phyloP scores from a whole-genome alignment of 2,329 filamentous ascomycete species.

The Ambrosiella xylebori region DNA sequence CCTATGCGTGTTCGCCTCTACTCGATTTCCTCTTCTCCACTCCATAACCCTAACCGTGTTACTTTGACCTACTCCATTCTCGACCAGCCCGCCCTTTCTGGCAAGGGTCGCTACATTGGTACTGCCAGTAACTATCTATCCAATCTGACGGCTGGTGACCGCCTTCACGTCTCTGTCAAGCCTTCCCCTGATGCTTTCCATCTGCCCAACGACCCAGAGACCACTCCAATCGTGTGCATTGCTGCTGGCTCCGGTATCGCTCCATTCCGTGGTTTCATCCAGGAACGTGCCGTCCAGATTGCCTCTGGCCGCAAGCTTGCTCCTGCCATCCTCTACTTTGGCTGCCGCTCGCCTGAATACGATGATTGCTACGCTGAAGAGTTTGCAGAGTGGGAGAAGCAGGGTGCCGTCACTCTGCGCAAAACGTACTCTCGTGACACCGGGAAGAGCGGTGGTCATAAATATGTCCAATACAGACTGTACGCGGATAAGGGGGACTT shows the following conservation, averaged over 20 bases:
- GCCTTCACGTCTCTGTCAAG: slow-evolving; percentile 32
- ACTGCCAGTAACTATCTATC: slow-evolving; percentile 46
- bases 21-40: slow-evolving; percentile 59
- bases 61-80: slow-evolving; percentile 55
- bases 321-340: slow-evolving; percentile 47
- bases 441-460: slow-evolving; percentile 29
- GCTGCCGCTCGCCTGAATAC: slow-evolving; percentile 35
- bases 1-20: slow-evolving; percentile 68
- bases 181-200: slow-evolving; percentile 29
- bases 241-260: slow-evolving; percentile 39
- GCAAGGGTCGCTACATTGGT: slow-evolving; percentile 34
- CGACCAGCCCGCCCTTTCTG: slow-evolving; percentile 34
- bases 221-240: slow-evolving; percentile 33
- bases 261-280: slow-evolving; percentile 45
- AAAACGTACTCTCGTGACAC: slow-evolving; percentile 33
- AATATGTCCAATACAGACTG: slow-evolving; percentile 31
- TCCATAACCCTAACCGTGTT: slow-evolving; percentile 36
- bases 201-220: slow-evolving; percentile 28
- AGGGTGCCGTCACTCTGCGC: slow-evolving; percentile 43
- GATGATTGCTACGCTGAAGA: slow-evolving; percentile 46
- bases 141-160: slow-evolving; percentile 26
- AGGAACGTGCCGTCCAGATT: slow-evolving; percentile 39
- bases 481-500: slow-evolving; percentile 22
- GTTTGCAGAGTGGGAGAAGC: slow-evolving; percentile 38
- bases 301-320: slow-evolving; percentile 35